Percentiles rank a stretch among this genome's conserved stretches.
Conservation (phyloP, 129 eudicot genomes). For the Centaurea solstitialis region DNA sequence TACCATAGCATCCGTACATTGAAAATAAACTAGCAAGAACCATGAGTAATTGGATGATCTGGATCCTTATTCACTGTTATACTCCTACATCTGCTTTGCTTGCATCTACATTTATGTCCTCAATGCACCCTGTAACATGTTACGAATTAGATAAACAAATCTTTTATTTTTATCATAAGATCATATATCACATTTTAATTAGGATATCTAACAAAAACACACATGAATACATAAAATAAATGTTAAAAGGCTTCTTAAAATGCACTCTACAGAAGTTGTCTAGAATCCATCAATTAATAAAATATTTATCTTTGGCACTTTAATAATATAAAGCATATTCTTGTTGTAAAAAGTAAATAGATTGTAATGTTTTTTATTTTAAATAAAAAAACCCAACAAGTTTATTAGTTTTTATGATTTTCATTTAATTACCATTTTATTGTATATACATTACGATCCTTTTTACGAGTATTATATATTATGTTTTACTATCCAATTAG, state of each 20-base stretch:
- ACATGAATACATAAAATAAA: neutral
- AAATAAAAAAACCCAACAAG: too few relatives aligned
- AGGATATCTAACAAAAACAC: neutral
- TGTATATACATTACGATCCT: too few relatives aligned
- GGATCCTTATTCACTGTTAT: constrained; percentile 4
- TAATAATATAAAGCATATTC: too few relatives aligned
- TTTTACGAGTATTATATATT: too few relatives aligned
- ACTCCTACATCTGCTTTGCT: constrained; percentile 14
- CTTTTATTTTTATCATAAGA: neutral
- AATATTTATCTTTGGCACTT: too few relatives aligned
- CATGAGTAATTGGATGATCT: neutral
- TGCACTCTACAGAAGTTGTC: neutral
- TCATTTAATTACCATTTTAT: too few relatives aligned
- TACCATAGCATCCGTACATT: neutral
- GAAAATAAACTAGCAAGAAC: neutral
- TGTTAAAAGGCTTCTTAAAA: neutral
- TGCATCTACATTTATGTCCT: neutral
- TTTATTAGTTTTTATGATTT: too few relatives aligned
- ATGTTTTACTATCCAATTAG: too few relatives aligned
- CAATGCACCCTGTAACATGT: constrained; percentile 32
- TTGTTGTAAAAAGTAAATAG: too few relatives aligned
- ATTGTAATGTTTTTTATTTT: too few relatives aligned
- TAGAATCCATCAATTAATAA: too few relatives aligned
- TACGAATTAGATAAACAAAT: neutral
- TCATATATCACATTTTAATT: neutral